These are phyloP conservation scores for Collybia sp. DNA, from an alignment of 768 basidiomycete species.

Conservation along the genomic window DNA sequence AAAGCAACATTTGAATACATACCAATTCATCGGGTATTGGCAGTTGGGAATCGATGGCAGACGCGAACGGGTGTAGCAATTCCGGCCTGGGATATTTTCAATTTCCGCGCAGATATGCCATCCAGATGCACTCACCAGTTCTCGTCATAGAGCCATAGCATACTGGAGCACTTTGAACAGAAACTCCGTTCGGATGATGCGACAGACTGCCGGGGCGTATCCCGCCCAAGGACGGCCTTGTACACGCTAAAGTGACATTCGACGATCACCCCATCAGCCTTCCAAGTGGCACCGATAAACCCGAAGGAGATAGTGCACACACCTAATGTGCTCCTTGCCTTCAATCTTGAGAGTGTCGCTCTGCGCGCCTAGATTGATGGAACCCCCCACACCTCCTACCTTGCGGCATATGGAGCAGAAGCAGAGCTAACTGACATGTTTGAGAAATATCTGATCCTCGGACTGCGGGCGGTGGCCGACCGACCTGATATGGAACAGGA, in stretches of 20 bases:
- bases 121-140: constrained; percentile 34
- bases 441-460: too few species aligned
- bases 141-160: constrained; percentile 63
- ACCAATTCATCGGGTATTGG: constrained; percentile 48
- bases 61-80: constrained; percentile 62
- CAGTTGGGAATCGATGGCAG: constrained; percentile 58
- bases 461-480: constrained; percentile 4
- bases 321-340: constrained; percentile 55
- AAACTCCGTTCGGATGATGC: constrained; percentile 59
- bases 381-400: constrained; percentile 60
- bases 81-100: constrained; percentile 43
- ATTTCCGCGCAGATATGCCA: not conserved
- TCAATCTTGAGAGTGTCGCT: constrained; percentile 45
- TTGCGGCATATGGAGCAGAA: constrained; percentile 70
- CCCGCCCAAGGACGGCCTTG: constrained; percentile 57
- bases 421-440: constrained; percentile 37
- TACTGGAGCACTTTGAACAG: constrained; percentile 57
- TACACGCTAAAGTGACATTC: constrained; percentile 38
- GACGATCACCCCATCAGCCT: not conserved
- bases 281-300: not conserved
- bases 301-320: too few species aligned
- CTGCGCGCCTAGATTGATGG: constrained; percentile 61
- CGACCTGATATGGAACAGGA: constrained; percentile 59
- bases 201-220: constrained; percentile 39
- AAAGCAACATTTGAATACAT: constrained; percentile 12